phyloP scores from a whole-genome alignment of 1,284 basidiomycete genomes.

The Microbotryomycetes sp. region DNA sequence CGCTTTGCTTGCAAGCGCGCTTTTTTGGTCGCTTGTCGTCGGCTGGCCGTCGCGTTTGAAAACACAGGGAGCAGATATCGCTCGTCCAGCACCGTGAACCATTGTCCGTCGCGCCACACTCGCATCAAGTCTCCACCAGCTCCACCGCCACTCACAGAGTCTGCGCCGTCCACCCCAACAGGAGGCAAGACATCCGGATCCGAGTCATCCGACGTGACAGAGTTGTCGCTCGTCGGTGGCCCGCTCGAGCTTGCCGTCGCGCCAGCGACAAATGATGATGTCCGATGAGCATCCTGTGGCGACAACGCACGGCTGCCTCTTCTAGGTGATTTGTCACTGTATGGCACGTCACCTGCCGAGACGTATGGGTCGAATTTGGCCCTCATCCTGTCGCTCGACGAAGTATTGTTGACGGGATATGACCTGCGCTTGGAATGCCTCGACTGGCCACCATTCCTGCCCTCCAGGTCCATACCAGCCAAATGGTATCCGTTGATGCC shows the following conservation, averaged over 20 bases:
- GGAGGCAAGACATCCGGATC: constrained; percentile 23
- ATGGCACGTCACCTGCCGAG: neutral
- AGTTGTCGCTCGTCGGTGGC: constrained; percentile 1
- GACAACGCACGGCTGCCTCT: neutral
- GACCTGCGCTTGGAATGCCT: neutral
- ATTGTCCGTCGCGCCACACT: constrained; percentile 59
- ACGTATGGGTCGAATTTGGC: neutral
- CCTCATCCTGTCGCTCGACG: neutral
- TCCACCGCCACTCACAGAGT: neutral
- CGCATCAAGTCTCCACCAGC: constrained; percentile 27
- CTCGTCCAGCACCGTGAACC: constrained; percentile 95
- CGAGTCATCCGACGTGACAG: constrained; percentile 11
- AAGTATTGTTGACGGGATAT: neutral
- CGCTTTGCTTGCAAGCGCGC: constrained; percentile 14
- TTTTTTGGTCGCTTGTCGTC: constrained; percentile 42
- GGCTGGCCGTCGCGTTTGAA: constrained; percentile 56
- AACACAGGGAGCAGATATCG: constrained; percentile 84
- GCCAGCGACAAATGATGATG: neutral
- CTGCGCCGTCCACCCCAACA: neutral
- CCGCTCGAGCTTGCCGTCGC: neutral
- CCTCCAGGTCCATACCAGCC: constrained; percentile 3
- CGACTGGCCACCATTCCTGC: neutral
- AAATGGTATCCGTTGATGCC: neutral
- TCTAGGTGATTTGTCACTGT: neutral
- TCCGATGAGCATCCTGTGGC: neutral